Percentiles rank a stretch among this genome's conserved stretches.
Evolutionary conservation across 2,329 filamentous ascomycete genomes (phyloP).

Genomic region (Aspergillus persii): DNA sequence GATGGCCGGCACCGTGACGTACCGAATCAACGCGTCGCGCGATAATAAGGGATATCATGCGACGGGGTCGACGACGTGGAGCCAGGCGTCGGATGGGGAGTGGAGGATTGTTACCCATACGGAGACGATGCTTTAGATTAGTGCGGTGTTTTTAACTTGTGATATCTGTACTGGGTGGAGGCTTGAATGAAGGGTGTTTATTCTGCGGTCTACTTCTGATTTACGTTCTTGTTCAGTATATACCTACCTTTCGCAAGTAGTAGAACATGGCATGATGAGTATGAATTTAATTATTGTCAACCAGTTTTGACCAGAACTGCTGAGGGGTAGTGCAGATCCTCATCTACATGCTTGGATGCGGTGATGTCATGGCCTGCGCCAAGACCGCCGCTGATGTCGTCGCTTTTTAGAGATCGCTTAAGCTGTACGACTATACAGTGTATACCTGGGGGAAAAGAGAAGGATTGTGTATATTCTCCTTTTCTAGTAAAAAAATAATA

Average conservation of each 20-base stretch:
- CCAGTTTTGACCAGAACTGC: background rate
- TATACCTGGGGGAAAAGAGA: too few relatives aligned
- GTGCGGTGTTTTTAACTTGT: too few relatives aligned
- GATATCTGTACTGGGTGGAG: background rate
- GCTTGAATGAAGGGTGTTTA: background rate
- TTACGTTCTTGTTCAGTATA: background rate
- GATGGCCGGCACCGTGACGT: conserved; percentile 37
- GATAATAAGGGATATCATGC: conserved; percentile 28
- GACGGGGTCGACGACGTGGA: conserved; percentile 35
- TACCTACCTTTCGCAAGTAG: background rate
- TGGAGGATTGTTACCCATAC: conserved; percentile 37
- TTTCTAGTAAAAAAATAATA: too few relatives aligned
- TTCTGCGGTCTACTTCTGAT: background rate
- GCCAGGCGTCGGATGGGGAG: conserved; percentile 38
- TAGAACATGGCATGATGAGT: background rate
- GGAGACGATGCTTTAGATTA: conserved; percentile 30
- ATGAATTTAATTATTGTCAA: background rate
- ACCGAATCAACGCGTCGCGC: conserved; percentile 29
- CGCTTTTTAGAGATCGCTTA: too few relatives aligned
- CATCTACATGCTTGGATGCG: background rate
- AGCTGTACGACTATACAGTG: too few relatives aligned
- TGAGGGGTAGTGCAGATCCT: background rate
- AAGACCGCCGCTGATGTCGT: background rate
- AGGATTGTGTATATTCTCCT: too few relatives aligned
- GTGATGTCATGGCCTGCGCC: background rate